Conservation (phyloP, 1,284 basidiomycete species). For the Sanghuangporus baumii region DNA sequence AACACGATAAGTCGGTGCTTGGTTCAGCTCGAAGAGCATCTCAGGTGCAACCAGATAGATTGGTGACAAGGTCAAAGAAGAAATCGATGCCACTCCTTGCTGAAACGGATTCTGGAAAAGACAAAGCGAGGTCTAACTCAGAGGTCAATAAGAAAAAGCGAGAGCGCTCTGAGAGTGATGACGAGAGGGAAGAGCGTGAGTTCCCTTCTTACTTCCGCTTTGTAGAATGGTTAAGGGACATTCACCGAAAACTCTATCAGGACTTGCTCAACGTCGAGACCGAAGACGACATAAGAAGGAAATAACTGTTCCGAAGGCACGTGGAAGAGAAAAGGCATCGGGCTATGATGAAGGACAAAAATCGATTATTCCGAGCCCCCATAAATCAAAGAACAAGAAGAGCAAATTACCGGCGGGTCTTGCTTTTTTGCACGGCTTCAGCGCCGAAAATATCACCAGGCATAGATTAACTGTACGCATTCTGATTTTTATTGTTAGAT, state of each 20-base stretch:
- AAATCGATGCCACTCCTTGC: neutral
- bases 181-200: slow-evolving; percentile 27
- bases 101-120: neutral
- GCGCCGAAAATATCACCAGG: slow-evolving; percentile 62
- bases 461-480: slow-evolving; percentile 60
- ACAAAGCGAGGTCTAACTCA: neutral
- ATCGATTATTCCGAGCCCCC: slow-evolving; percentile 1
- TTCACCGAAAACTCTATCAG: slow-evolving; percentile 27
- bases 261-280: slow-evolving; percentile 49
- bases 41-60: neutral
- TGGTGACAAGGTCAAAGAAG: neutral
- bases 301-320: slow-evolving; percentile 37
- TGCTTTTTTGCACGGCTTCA: slow-evolving; percentile 71
- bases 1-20: neutral
- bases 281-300: slow-evolving; percentile 47
- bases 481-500: neutral
- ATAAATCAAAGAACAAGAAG: slow-evolving; percentile 23
- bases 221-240: neutral
- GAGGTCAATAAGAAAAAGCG: neutral
- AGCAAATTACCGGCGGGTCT: slow-evolving; percentile 43
- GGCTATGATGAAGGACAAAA: slow-evolving; percentile 13
- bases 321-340: slow-evolving; percentile 3
- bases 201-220: neutral
- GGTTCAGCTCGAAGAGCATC: neutral
- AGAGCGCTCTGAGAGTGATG: slow-evolving; percentile 23